A percentile compares a stretch with the other conserved stretches of the same genome.
These are phyloP conservation scores for Cyclospora cayetanensis DNA, from an alignment of 169 alveolate species.

Conservation along the genomic window DNA sequence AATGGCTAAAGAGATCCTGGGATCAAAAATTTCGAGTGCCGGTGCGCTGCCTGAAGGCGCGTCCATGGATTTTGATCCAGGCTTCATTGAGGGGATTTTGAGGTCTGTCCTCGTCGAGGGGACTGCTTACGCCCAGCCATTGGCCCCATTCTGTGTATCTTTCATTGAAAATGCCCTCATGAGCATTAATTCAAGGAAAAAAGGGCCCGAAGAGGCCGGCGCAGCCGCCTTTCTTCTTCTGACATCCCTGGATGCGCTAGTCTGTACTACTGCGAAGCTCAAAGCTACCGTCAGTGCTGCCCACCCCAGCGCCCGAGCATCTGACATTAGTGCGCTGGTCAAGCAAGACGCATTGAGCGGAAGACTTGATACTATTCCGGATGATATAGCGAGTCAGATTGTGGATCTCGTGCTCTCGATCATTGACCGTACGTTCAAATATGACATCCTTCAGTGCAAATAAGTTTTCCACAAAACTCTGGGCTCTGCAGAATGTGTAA, in stretches of 20 bases:
- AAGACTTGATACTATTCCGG: neutral
- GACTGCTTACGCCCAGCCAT: conserved; percentile 26
- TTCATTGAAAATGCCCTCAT: neutral
- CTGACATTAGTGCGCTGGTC: neutral
- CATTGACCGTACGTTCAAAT: conserved; percentile 11
- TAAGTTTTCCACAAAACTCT: too few relatives aligned
- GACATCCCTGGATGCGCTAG: neutral
- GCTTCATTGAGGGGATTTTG: neutral
- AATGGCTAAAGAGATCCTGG: conserved; percentile 23
- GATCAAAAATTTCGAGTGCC: neutral
- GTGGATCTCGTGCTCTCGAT: conserved; percentile 24
- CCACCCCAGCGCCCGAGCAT: neutral
- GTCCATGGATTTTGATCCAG: neutral
- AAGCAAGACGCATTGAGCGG: neutral
- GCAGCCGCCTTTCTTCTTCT: neutral
- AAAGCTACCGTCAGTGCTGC: conserved; percentile 10
- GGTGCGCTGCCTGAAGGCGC: neutral
- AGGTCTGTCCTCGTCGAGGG: conserved; percentile 21
- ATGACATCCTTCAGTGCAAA: too few relatives aligned
- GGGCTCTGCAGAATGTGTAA: too few relatives aligned
- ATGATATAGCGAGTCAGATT: neutral
- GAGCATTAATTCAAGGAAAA: neutral
- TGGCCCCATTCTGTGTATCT: conserved; percentile 7
- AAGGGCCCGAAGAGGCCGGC: neutral
- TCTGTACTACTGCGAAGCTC: neutral